A percentile compares a stretch with the other conserved stretches of the same genome.
These are phyloP conservation scores for Aspergillus alliaceus DNA, from an alignment of 2,329 filamentous ascomycete species.

Conservation along the genomic window DNA sequence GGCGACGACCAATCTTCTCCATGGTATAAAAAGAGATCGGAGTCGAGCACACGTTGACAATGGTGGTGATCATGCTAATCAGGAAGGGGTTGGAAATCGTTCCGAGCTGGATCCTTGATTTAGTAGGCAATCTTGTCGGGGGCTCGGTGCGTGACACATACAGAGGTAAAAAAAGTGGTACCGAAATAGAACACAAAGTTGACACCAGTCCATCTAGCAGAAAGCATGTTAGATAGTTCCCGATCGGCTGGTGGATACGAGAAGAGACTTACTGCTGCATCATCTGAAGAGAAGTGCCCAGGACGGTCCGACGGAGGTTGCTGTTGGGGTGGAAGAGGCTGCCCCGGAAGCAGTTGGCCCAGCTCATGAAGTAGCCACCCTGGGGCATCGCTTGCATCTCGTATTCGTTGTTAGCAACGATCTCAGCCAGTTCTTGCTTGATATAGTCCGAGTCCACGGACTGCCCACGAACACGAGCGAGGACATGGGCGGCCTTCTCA, in stretches of 20 bases:
- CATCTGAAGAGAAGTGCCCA: slow-evolving; percentile 74
- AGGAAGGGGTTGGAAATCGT: slow-evolving; percentile 77
- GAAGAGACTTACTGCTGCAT: slow-evolving; percentile 61
- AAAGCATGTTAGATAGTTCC: background rate
- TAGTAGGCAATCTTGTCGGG: background rate
- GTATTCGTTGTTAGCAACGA: slow-evolving; percentile 86
- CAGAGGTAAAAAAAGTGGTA: slow-evolving; percentile 72
- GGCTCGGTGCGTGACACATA: slow-evolving; percentile 5
- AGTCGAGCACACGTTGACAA: slow-evolving; percentile 84
- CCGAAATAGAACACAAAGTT: slow-evolving; percentile 93
- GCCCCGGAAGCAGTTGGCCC: slow-evolving; percentile 65
- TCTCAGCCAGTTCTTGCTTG: slow-evolving; percentile 76
- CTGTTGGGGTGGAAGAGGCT: slow-evolving; percentile 54
- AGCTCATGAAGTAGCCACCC: slow-evolving; percentile 65
- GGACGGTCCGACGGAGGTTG: slow-evolving; percentile 65
- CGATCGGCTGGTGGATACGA: slow-evolving; percentile 25
- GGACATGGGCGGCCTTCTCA: slow-evolving; percentile 61
- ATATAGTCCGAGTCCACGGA: slow-evolving; percentile 71
- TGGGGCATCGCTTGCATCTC: slow-evolving; percentile 69
- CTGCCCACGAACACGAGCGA: slow-evolving; percentile 73
- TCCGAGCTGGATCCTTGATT: slow-evolving; percentile 61
- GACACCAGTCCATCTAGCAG: slow-evolving; percentile 66
- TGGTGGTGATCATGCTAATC: slow-evolving; percentile 80
- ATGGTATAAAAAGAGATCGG: slow-evolving; percentile 85
- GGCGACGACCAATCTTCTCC: slow-evolving; percentile 77